Conservation (phyloP, 1,284 basidiomycete genomes). For the Erythrobasidium hasegawianum region DNA sequence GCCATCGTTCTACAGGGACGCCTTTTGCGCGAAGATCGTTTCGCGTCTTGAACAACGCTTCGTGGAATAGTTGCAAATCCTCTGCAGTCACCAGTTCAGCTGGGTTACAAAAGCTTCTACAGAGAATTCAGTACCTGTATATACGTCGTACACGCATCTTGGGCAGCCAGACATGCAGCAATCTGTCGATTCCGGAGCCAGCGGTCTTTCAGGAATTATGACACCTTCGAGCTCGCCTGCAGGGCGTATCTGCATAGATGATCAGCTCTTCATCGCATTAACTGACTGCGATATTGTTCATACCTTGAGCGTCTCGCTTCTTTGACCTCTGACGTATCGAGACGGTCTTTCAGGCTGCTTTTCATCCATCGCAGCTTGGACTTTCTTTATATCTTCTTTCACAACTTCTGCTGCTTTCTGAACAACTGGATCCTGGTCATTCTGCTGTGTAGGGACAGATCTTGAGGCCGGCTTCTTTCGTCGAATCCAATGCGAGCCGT, state of each 20-base stretch:
- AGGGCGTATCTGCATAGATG: constrained; percentile 5
- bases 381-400: too few species aligned
- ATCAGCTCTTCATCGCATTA: too few species aligned
- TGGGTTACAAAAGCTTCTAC: neutral
- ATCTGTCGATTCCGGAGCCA: constrained; percentile 12
- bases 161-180: constrained; percentile 33
- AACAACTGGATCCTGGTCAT: too few species aligned
- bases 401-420: too few species aligned
- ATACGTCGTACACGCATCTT: constrained; percentile 28
- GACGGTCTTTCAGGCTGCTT: neutral
- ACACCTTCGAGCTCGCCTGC: constrained; percentile 9
- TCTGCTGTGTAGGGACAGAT: too few species aligned
- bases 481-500: neutral
- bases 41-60: constrained; percentile 25
- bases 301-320: neutral
- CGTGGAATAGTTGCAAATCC: constrained; percentile 27
- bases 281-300: neutral
- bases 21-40: constrained; percentile 16
- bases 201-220: constrained; percentile 12
- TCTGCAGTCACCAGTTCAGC: neutral
- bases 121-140: neutral
- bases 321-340: neutral
- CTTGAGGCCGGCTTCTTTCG: too few species aligned
- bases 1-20: constrained; percentile 15
- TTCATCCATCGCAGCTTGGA: neutral